These are phyloP conservation scores for Colletotrichum abscissum DNA, from an alignment of 2,329 filamentous ascomycete species.

Conservation along the genomic window DNA sequence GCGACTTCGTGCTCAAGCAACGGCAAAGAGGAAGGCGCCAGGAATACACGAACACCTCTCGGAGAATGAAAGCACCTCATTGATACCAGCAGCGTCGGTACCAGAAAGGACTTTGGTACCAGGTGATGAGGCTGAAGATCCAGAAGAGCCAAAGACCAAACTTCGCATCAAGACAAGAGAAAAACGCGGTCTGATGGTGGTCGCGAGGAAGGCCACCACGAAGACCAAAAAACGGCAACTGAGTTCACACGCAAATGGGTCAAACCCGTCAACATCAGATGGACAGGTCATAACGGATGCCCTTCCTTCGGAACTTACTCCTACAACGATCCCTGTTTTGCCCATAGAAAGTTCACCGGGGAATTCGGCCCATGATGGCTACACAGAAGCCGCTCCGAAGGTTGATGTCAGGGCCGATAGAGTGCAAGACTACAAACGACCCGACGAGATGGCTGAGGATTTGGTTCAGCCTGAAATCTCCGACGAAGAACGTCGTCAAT, in stretches of 20 bases:
- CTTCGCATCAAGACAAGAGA: conserved; percentile 59
- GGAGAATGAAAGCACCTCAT: background rate
- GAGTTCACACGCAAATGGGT: background rate
- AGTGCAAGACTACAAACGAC: no score
- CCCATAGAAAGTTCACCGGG: background rate
- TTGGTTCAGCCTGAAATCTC: background rate
- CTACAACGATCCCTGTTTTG: no score
- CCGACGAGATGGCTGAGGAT: background rate
- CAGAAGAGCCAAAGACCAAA: conserved; percentile 51
- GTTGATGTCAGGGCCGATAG: background rate
- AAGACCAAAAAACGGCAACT: background rate
- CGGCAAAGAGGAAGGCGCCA: background rate
- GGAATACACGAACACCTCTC: background rate
- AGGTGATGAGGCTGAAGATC: background rate
- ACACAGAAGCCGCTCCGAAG: background rate
- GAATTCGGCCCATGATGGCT: background rate
- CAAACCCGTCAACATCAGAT: background rate
- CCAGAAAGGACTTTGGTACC: background rate
- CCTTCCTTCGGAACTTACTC: background rate
- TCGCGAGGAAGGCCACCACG: conserved; percentile 48
- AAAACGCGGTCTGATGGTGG: conserved; percentile 60
- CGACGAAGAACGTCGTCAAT: background rate
- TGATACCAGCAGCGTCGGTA: background rate
- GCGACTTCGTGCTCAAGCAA: background rate
- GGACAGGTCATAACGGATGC: background rate